Evolutionary conservation across 805 yeast genomes (phyloP).

Genomic region (Saturnispora bothae): DNA sequence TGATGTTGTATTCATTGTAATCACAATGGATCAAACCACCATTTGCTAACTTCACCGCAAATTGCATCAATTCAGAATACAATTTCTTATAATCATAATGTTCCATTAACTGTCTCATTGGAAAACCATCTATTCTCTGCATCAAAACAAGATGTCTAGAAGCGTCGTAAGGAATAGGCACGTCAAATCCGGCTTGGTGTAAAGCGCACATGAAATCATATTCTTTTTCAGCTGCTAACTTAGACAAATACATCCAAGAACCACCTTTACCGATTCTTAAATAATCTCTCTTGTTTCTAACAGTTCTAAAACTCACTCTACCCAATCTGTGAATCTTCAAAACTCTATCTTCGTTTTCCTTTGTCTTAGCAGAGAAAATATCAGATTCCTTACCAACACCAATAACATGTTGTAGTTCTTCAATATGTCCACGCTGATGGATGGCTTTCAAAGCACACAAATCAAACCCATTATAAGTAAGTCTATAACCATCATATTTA

Average conservation of each 20-base stretch:
- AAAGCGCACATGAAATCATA: conserved; percentile 77
- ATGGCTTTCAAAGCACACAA: conserved; percentile 82
- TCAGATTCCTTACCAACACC: conserved; percentile 99
- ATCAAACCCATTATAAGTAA: conserved; percentile 86
- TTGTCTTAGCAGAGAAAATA: conserved; percentile 72
- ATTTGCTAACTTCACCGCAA: conserved; percentile 73
- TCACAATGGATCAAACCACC: conserved; percentile 95
- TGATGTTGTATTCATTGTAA: conserved; percentile 92
- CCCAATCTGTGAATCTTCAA: conserved; percentile 90
- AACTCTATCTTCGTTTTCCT: conserved; percentile 52
- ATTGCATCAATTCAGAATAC: conserved; percentile 78
- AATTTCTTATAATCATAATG: conserved; percentile 61
- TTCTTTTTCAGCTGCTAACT: conserved; percentile 88
- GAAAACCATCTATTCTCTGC: conserved; percentile 85
- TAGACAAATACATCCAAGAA: conserved; percentile 87
- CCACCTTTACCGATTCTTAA: conserved; percentile 61
- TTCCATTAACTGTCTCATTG: conserved; percentile 73
- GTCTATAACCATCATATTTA: conserved; percentile 86
- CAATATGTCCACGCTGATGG: conserved; percentile 61
- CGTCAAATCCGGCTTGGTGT: conserved; percentile 64
- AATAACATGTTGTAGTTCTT: conserved; percentile 74
- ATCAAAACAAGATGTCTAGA: conserved; percentile 88
- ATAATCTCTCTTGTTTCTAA: conserved; percentile 90
- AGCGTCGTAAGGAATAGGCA: conserved; percentile 82
- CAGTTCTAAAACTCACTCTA: conserved; percentile 84